phyloP scores from a whole-genome alignment of 2,329 filamentous ascomycete species.

The Pezicula neosporulosa region DNA sequence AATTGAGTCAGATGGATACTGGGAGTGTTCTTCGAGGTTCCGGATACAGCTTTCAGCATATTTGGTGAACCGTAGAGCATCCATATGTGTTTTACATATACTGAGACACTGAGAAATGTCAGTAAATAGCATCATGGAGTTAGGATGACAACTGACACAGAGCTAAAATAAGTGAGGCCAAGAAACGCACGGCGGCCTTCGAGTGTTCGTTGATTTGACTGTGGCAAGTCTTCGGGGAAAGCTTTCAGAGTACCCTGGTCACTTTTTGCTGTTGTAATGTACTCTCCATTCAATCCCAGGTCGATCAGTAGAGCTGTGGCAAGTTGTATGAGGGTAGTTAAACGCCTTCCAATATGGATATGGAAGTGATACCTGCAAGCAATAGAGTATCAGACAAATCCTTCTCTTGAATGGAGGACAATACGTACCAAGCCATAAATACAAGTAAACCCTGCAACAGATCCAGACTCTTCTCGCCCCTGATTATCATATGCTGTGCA shows the following conservation, averaged over 20 bases:
- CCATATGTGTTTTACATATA: slow-evolving; percentile 4
- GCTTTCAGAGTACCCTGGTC: not conserved
- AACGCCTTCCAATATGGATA: slow-evolving; percentile 1
- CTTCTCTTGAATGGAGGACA: not conserved
- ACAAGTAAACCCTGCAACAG: slow-evolving; percentile 44
- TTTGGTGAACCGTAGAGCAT: slow-evolving; percentile 1
- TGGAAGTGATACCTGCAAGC: slow-evolving; percentile 5
- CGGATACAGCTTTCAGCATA: not conserved
- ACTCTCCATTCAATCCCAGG: slow-evolving; percentile 3
- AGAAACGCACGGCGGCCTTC: slow-evolving; percentile 5
- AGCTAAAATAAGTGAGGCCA: slow-evolving; percentile 1
- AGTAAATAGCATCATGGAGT: not conserved
- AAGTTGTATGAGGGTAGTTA: slow-evolving; percentile 3
- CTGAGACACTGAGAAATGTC: not conserved
- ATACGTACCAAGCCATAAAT: slow-evolving; percentile 40
- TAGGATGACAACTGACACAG: not conserved
- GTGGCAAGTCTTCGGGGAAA: not conserved
- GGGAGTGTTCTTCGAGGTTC: not conserved
- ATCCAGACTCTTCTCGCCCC: slow-evolving; percentile 38
- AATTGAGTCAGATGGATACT: slow-evolving; percentile 2
- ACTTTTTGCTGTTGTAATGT: not conserved
- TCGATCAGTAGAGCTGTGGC: slow-evolving; percentile 2
- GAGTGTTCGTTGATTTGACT: not conserved
- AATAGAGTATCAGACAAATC: not conserved
- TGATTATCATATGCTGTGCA: slow-evolving; percentile 37